Percentiles rank a stretch among this genome's conserved stretches.
Evolutionary conservation across 2,329 filamentous ascomycete genomes (phyloP).

Genomic region (Neoascochyta sp.): DNA sequence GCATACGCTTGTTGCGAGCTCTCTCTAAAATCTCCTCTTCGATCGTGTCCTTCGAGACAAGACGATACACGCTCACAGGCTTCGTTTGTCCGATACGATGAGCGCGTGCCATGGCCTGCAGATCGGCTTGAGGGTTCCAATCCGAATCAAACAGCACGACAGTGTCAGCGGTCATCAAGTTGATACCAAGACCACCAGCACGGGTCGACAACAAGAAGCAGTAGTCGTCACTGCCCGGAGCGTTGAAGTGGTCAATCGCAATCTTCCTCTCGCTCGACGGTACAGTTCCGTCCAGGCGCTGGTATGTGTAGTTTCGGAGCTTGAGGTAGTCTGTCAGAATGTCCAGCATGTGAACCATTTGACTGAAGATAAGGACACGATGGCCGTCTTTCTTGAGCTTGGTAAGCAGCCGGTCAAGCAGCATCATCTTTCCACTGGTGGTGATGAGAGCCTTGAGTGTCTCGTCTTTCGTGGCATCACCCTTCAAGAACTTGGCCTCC

Average conservation of each 20-base stretch:
- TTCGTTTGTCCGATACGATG: slow-evolving; percentile 97
- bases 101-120: slow-evolving; percentile 97
- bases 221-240: slow-evolving; percentile 92
- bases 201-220: slow-evolving; percentile 93
- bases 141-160: slow-evolving; percentile 98
- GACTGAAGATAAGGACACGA: slow-evolving; percentile 95
- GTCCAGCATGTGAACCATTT: slow-evolving; percentile 99
- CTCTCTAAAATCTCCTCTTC: slow-evolving; percentile 97
- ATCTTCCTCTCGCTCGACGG: slow-evolving; percentile 81
- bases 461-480: slow-evolving; percentile 79
- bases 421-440: slow-evolving; percentile 99
- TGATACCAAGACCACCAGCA: slow-evolving; percentile 96
- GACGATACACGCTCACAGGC: slow-evolving; percentile 91
- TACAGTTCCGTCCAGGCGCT: slow-evolving; percentile 92
- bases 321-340: slow-evolving; percentile 93
- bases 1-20: slow-evolving; percentile 92
- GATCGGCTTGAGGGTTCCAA: slow-evolving; percentile 97
- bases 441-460: slow-evolving; percentile 89
- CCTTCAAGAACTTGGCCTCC: slow-evolving; percentile 81
- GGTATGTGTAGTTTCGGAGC: slow-evolving; percentile 89
- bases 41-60: slow-evolving; percentile 97
- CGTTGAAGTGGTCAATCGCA: slow-evolving; percentile 98
- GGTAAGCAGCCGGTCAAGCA: slow-evolving; percentile 88
- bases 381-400: slow-evolving; percentile 93
- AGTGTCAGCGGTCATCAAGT: slow-evolving; percentile 97